Conservation (phyloP, 306 rosid genomes). For the Quercus bicolor region DNA sequence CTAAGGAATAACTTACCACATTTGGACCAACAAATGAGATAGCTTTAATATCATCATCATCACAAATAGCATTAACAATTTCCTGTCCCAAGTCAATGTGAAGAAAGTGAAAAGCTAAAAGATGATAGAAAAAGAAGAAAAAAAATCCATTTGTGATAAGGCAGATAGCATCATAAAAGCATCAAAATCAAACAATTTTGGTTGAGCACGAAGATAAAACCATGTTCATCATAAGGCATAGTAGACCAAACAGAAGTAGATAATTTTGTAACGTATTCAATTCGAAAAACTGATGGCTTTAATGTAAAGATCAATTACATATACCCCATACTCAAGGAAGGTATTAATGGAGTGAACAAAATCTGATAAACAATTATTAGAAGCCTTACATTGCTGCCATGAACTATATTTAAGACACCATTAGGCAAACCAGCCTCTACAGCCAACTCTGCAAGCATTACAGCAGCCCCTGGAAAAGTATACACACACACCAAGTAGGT, state of each 20-base stretch:
- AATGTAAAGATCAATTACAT: neutral
- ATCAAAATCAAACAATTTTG: neutral
- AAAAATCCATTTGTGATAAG: neutral
- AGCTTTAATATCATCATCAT: constrained; percentile 61
- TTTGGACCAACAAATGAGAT: constrained; percentile 68
- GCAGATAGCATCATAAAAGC: neutral
- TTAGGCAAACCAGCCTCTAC: constrained; percentile 75
- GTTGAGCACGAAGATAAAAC: neutral
- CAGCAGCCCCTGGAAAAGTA: constrained; percentile 58
- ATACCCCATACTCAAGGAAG: neutral
- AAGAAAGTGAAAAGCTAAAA: neutral
- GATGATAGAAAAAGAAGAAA: neutral
- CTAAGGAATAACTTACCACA: constrained; percentile 36
- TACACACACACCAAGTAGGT: neutral
- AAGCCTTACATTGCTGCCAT: constrained; percentile 58
- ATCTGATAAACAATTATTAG: neutral
- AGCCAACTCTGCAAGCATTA: constrained; percentile 72
- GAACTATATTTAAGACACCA: constrained; percentile 74
- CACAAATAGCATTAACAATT: constrained; percentile 65
- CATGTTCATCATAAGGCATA: neutral
- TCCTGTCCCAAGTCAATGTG: constrained; percentile 41
- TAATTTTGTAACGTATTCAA: neutral
- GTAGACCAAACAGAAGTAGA: neutral
- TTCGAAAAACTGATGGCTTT: neutral
- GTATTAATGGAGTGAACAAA: neutral